Conservation (phyloP, 2,329 filamentous ascomycete species). For the Chrysosporium keratinophilum region DNA sequence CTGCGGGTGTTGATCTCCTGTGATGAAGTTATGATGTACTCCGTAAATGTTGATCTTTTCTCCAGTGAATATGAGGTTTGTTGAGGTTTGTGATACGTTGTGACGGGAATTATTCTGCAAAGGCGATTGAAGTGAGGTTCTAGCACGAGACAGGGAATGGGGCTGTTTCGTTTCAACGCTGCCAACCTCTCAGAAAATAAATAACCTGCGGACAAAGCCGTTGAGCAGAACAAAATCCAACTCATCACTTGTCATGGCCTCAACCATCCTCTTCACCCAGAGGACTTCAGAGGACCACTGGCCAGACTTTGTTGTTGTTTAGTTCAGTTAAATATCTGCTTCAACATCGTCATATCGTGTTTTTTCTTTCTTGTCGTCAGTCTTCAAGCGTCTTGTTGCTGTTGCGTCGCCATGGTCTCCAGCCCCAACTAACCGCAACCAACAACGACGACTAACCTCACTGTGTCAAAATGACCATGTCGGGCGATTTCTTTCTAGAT, state of each 20-base stretch:
- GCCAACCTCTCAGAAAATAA: background rate
- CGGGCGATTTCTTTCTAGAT: slow-evolving; percentile 27
- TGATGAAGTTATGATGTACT: background rate
- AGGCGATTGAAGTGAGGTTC: background rate
- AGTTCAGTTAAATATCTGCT: background rate
- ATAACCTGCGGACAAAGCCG: background rate
- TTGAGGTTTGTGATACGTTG: background rate
- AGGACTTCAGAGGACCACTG: background rate
- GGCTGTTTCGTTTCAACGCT: background rate
- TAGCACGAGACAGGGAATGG: background rate
- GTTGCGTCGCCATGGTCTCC: background rate
- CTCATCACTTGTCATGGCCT: background rate
- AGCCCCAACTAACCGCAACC: background rate
- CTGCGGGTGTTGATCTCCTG: background rate
- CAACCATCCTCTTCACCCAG: background rate
- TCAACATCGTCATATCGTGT: background rate
- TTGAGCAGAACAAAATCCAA: background rate
- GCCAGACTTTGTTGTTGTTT: background rate
- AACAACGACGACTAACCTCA: background rate
- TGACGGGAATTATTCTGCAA: background rate
- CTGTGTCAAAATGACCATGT: slow-evolving; percentile 3
- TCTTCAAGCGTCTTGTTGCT: background rate
- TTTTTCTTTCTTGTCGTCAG: background rate
- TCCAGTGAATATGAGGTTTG: background rate
- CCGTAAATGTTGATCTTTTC: background rate